These are phyloP conservation scores for Aegilops umbellulata DNA, from an alignment of 176 grass and related monocot genomes.

Conservation along the genomic window DNA sequence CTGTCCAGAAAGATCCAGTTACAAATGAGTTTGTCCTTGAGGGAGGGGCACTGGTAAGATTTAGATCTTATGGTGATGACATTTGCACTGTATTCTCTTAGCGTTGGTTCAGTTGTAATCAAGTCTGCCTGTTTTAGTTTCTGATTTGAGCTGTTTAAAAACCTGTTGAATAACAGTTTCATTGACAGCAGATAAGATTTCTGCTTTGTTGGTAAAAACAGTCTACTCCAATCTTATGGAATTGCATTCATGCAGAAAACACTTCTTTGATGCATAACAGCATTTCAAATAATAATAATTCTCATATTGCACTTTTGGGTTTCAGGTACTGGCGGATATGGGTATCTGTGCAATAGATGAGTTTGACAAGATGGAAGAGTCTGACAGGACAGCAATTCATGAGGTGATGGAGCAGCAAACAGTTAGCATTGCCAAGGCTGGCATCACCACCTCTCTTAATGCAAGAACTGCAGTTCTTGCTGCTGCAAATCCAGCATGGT, in stretches of 20 bases:
- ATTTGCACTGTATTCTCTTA: constrained; percentile 21
- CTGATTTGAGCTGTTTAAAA: background rate
- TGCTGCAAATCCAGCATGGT: constrained; percentile 98
- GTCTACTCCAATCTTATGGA: background rate
- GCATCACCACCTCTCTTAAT: constrained; percentile 98
- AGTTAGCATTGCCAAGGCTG: constrained; percentile 98
- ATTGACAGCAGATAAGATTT: background rate
- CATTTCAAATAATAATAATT: constrained; percentile 5
- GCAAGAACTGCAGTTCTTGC: constrained; percentile 91
- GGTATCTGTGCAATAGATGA: constrained; percentile 99
- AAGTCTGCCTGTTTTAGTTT: background rate
- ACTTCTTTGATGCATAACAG: constrained; percentile 10
- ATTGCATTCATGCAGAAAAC: background rate
- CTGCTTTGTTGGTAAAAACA: background rate
- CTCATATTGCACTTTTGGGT: constrained; percentile 11
- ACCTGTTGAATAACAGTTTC: background rate
- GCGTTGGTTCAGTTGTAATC: background rate
- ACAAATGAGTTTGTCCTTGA: constrained; percentile 99
- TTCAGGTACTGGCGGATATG: constrained; percentile 96
- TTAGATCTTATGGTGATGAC: background rate
- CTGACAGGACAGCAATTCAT: constrained; percentile 96
- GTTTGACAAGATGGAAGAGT: constrained; percentile 99
- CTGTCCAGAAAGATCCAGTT: constrained; percentile 89
- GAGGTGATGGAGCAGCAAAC: constrained; percentile 99
- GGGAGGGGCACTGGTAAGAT: constrained; percentile 95